These are phyloP conservation scores for Hysterangium stoloniferum DNA, from an alignment of 768 basidiomycete species.

Conservation along the genomic window DNA sequence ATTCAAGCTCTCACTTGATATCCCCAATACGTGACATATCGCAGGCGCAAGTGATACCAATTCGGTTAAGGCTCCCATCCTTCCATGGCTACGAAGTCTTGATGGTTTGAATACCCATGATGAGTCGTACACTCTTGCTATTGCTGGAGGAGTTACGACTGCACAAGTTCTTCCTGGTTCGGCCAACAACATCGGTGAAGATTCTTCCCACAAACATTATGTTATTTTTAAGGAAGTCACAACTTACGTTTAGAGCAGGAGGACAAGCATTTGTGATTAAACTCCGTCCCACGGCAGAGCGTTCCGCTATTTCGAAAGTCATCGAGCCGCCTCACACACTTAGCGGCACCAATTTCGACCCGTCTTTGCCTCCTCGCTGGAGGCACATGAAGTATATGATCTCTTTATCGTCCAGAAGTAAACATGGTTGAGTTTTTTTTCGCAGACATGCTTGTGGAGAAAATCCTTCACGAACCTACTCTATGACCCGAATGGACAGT, in stretches of 20 bases:
- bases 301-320: conserved; percentile 72
- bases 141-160: conserved; percentile 86
- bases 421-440: conserved; percentile 14
- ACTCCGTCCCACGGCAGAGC: conserved; percentile 66
- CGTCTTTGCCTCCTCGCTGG: conserved; percentile 49
- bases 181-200: conserved; percentile 61
- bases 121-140: conserved; percentile 59
- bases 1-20: conserved; percentile 14
- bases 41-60: conserved; percentile 51
- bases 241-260: conserved; percentile 33
- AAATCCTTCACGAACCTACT: conserved; percentile 19
- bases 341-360: conserved; percentile 34
- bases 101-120: conserved; percentile 88
- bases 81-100: conserved; percentile 74
- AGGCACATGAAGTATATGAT: conserved; percentile 67
- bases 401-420: background rate
- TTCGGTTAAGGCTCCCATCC: conserved; percentile 56
- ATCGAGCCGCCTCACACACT: conserved; percentile 74
- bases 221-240: background rate
- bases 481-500: conserved; percentile 57
- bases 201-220: background rate
- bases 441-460: conserved; percentile 53
- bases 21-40: background rate
- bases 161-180: conserved; percentile 76
- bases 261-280: conserved; percentile 89